Base-by-base conservation (phyloP, 2,329 filamentous ascomycete species). In the Corniculantispora saksenae region DNA sequence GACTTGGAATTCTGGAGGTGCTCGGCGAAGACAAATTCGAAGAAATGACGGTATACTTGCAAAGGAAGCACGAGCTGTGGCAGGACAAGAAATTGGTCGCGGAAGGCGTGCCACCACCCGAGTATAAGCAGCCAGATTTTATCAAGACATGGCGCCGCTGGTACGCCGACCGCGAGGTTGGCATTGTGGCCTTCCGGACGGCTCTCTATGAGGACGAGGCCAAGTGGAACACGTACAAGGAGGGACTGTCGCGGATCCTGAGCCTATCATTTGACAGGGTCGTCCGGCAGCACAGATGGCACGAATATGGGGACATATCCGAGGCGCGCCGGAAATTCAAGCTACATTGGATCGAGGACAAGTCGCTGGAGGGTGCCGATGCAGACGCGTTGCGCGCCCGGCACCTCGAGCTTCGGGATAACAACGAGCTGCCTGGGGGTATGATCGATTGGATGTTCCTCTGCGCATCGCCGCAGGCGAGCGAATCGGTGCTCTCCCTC, bases 301-400 rank as follows among this genome's bases (percentile, higher is more conserved):
- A 67, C 54, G 58, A 59, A 35, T 55, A 60, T 27, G 61, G 51
- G 38, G 67, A 66, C 15, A 48, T 68, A 7, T 51, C 54, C 13
- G 53, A 67, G 43, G 67, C 65, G 15, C 57, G 66, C 23, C 54
- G 27, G n/a, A 61, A 32, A 21, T 69, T 68, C 54, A 63, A 59
- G 47, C 48, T 69, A n/a, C 55, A 47, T 47, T 68, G 67, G 67
- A 63, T 69, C 43, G 68, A 69, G 45, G 65, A 67, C 47, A 45
- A 35, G 9, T 12, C 62, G 3, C 59, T 66, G 32, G 58, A 29
- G 15, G 35, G 50, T 15, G 63, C 66, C 3, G 21, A 35, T 45
- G 63, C 58, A 23, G 54, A 64, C 13, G 50, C 53, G 23, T 38
- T 67, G 32, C 66, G 66, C 23, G 25, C 25, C 25, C 48, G 58